Conservation (phyloP, 176 grass and related monocot species). For the Aegilops longissima region DNA sequence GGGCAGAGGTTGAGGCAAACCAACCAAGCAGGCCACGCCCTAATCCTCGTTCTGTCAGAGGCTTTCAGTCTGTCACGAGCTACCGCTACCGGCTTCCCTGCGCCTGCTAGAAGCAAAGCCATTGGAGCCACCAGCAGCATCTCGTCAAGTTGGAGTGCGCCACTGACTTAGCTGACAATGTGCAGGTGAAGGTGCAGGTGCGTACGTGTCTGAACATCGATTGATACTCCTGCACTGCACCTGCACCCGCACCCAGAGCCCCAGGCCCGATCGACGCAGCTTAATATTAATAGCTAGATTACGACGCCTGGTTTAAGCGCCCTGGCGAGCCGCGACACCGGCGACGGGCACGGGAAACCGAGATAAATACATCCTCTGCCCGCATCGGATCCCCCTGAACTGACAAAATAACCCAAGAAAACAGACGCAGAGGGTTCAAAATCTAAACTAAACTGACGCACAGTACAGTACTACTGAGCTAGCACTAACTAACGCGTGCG, state of each 20-base stretch:
- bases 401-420: neutral
- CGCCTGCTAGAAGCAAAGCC: neutral
- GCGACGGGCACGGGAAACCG: neutral
- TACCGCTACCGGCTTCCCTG: too few species aligned
- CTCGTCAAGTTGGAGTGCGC: neutral
- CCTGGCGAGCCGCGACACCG: conserved; percentile 6
- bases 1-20: neutral
- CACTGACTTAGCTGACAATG: neutral
- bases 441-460: neutral
- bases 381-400: conserved; percentile 34
- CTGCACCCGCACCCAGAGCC: neutral
- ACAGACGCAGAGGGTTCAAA: neutral
- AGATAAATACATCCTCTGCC: neutral
- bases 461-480: neutral
- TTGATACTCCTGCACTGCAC: neutral
- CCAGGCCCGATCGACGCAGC: neutral
- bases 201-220: neutral
- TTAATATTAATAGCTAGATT: neutral
- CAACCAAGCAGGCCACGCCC: neutral
- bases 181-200: neutral
- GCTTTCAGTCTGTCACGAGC: neutral
- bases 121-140: neutral
- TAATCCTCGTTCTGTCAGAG: neutral
- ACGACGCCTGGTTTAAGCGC: conserved; percentile 32
- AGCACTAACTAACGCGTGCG: too few species aligned